Conservation (phyloP, 2,329 filamentous ascomycete genomes). For the Aspergillus transmontanensis region DNA sequence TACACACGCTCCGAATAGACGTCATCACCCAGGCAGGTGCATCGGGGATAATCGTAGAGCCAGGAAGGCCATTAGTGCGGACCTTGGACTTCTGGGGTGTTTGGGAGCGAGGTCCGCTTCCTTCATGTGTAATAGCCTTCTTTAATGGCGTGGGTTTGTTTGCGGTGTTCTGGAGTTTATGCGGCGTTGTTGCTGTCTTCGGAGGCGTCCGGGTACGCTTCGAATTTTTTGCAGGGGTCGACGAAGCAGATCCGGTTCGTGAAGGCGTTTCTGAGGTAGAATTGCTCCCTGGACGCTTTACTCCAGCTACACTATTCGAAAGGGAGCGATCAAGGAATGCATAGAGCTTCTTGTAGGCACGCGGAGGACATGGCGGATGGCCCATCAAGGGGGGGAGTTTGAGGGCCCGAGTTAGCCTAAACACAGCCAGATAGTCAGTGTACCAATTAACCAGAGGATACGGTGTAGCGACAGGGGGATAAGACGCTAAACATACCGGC, state of each 20-base stretch:
- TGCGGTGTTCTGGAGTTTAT: conserved; percentile 42
- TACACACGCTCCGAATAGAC: conserved; percentile 67
- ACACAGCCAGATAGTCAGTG: background rate
- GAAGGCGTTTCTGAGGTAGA: conserved; percentile 36
- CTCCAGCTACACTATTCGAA: conserved; percentile 32
- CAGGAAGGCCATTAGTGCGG: conserved; percentile 23
- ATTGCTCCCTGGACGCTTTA: conserved; percentile 39
- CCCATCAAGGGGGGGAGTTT: conserved; percentile 76
- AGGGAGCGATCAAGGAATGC: conserved; percentile 76
- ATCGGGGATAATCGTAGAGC: conserved; percentile 38
- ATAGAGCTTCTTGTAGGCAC: conserved; percentile 82
- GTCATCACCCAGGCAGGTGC: conserved; percentile 70
- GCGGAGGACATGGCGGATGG: conserved; percentile 75
- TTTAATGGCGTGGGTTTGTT: conserved; percentile 45
- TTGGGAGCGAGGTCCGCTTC: conserved; percentile 23
- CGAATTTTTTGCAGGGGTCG: conserved; percentile 40
- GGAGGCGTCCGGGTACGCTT: conserved; percentile 28
- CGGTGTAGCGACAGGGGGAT: background rate
- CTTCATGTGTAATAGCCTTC: conserved; percentile 32
- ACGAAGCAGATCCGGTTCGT: conserved; percentile 34
- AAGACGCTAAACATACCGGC: conserved; percentile 58
- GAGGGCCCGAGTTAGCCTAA: conserved; percentile 75
- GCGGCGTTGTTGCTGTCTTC: conserved; percentile 31
- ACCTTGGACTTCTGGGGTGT: conserved; percentile 22
- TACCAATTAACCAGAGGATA: background rate